Conservation (phyloP, 345 rosid species). For the Clausena lansium region DNA sequence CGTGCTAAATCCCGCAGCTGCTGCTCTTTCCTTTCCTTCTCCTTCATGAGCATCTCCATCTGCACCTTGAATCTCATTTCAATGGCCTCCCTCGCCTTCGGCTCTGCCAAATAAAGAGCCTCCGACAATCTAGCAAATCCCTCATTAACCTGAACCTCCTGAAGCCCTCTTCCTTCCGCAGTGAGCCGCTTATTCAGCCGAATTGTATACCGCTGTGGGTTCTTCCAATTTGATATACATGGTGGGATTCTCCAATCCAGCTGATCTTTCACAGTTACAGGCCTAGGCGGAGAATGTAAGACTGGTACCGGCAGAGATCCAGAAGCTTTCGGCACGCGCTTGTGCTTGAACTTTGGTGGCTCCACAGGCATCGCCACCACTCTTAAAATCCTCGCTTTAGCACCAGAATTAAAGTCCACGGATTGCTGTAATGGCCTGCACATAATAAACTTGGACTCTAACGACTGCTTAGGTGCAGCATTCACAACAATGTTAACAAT, state of each 20-base stretch:
- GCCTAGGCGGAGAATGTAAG: conserved; percentile 98
- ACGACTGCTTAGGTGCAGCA: conserved; percentile 77
- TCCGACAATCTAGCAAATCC: conserved; percentile 89
- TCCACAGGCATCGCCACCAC: conserved; percentile 98
- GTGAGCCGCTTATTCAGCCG: conserved; percentile 97
- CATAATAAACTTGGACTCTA: conserved; percentile 72
- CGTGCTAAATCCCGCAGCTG: conserved; percentile 91
- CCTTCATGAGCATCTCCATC: conserved; percentile 88
- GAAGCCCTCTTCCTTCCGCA: conserved; percentile 97
- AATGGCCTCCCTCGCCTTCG: conserved; percentile 98
- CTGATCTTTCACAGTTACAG: conserved; percentile 92
- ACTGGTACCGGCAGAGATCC: conserved; percentile 97
- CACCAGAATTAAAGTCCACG: conserved; percentile 83
- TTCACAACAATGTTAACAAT: conserved; percentile 83
- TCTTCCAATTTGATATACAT: conserved; percentile 95
- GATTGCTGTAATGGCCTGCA: conserved; percentile 89
- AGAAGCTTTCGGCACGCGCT: conserved; percentile 90
- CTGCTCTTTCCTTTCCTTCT: conserved; percentile 87
- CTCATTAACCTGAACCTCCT: conserved; percentile 77
- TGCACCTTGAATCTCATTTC: conserved; percentile 96
- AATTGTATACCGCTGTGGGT: conserved; percentile 88
- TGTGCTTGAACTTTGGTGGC: conserved; percentile 96
- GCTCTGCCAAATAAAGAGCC: conserved; percentile 88
- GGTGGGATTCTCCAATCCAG: conserved; percentile 99
- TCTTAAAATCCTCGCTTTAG: conserved; percentile 83